These are phyloP conservation scores for Acacia pycnantha DNA, from an alignment of 331 rosid species.

Conservation along the genomic window DNA sequence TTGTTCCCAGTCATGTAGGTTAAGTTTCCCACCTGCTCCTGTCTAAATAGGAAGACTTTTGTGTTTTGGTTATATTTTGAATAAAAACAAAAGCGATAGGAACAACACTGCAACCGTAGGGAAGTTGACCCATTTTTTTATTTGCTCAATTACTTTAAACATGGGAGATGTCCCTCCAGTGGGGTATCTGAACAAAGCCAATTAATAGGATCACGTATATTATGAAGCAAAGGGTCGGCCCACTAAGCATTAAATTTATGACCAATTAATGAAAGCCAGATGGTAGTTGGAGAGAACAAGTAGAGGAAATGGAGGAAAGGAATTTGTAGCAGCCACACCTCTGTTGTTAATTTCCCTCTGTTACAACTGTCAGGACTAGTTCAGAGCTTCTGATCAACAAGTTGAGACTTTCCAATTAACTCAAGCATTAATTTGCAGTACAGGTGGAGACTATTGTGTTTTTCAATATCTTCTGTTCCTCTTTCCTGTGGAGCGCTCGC, in stretches of 20 bases:
- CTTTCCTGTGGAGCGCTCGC: not conserved
- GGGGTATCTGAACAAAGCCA: not conserved
- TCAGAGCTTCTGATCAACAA: not conserved
- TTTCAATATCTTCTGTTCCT: not conserved
- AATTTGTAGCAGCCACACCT: not conserved
- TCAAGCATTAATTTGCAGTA: not conserved
- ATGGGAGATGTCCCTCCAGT: no score
- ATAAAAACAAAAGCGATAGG: not conserved
- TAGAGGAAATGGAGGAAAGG: not conserved
- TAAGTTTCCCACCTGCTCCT: not conserved
- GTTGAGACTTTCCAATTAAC: not conserved
- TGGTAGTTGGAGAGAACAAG: not conserved
- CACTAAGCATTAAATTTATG: not conserved
- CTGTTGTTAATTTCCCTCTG: not conserved
- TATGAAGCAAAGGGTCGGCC: not conserved
- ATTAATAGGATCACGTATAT: not conserved
- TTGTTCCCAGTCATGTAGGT: not conserved
- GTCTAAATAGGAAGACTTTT: not conserved
- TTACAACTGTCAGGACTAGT: not conserved
- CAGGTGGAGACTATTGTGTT: not conserved
- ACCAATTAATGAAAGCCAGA: not conserved
- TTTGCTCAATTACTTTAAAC: not conserved
- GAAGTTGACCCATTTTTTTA: not conserved
- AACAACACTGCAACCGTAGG: not conserved
- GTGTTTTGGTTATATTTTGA: no score